Conservation (phyloP, 352 stramenopile genomes). For the Phytophthora colocasiae region DNA sequence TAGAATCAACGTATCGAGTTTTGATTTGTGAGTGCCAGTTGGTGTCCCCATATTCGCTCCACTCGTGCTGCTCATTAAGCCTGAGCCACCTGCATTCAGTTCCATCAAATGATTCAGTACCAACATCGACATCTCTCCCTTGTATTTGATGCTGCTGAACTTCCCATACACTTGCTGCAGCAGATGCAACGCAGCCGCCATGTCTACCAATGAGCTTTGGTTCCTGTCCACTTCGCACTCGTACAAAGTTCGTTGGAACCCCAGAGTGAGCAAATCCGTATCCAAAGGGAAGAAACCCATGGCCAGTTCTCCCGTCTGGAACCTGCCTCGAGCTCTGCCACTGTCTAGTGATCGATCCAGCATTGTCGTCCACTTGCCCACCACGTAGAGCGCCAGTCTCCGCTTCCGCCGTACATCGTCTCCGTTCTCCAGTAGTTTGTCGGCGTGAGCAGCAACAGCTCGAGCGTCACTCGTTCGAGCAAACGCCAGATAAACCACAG, state of each 20-base stretch:
- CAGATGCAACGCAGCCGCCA: slow-evolving; percentile 54
- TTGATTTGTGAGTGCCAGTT: slow-evolving; percentile 9
- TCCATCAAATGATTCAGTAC: slow-evolving; percentile 75
- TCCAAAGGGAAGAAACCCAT: slow-evolving; percentile 73
- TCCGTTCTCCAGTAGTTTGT: slow-evolving; percentile 42
- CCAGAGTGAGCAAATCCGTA: slow-evolving; percentile 65
- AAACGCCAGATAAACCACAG: slow-evolving; percentile 59
- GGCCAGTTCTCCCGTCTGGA: slow-evolving; percentile 50
- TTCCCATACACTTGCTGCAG: slow-evolving; percentile 65
- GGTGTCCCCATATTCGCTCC: slow-evolving; percentile 2
- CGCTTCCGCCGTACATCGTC: slow-evolving; percentile 16
- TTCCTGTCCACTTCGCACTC: slow-evolving; percentile 59
- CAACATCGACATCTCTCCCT: slow-evolving; percentile 74
- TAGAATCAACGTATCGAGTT: slow-evolving; percentile 69
- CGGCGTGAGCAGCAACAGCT: slow-evolving; percentile 51
- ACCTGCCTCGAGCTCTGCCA: slow-evolving; percentile 38
- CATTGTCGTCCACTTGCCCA: slow-evolving; percentile 63
- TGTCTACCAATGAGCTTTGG: slow-evolving; percentile 55
- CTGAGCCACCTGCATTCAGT: slow-evolving; percentile 34
- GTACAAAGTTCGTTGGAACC: slow-evolving; percentile 57
- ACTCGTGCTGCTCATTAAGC: slow-evolving; percentile 16
- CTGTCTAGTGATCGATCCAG: slow-evolving; percentile 52
- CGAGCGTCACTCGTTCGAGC: slow-evolving; percentile 52
- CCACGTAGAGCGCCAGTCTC: slow-evolving; percentile 46
- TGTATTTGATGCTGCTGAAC: slow-evolving; percentile 82